Conservation (phyloP, 352 stramenopile genomes). For the Plasmopara viticola region DNA sequence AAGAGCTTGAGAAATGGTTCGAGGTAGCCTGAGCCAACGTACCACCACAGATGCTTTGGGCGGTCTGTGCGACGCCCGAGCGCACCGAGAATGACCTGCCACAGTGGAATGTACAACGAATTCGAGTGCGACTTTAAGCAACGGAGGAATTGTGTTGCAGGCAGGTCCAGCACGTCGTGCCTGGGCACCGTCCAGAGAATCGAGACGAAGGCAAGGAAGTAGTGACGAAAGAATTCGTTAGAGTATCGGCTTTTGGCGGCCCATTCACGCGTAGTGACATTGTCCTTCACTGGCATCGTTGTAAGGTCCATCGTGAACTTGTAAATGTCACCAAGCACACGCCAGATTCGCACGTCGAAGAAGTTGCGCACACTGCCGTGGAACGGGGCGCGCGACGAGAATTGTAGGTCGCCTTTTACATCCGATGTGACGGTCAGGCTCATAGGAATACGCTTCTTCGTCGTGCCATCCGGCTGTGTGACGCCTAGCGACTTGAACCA, state of each 20-base stretch:
- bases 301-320: slow-evolving; percentile 84
- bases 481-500: slow-evolving; percentile 85
- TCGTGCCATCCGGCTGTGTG: slow-evolving; percentile 80
- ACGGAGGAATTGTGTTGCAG: slow-evolving; percentile 79
- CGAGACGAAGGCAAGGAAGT: slow-evolving; percentile 81
- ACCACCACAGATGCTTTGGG: too few relatives aligned
- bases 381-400: slow-evolving; percentile 79
- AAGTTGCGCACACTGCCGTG: slow-evolving; percentile 49
- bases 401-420: slow-evolving; percentile 73
- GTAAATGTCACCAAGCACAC: slow-evolving; percentile 83
- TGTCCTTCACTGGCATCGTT: slow-evolving; percentile 71
- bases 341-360: slow-evolving; percentile 75
- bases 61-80: too few relatives aligned
- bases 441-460: slow-evolving; percentile 84
- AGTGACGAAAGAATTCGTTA: slow-evolving; percentile 81
- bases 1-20: too few relatives aligned
- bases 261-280: slow-evolving; percentile 76
- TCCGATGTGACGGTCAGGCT: slow-evolving; percentile 82
- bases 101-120: too few relatives aligned
- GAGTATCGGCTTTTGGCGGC: slow-evolving; percentile 63
- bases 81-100: too few relatives aligned
- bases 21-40: too few relatives aligned
- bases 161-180: slow-evolving; percentile 75
- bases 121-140: too few relatives aligned
- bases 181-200: slow-evolving; percentile 86